Evolutionary conservation across 169 alveolate species (phyloP).

Genomic region (Cyclospora cayetanensis): DNA sequence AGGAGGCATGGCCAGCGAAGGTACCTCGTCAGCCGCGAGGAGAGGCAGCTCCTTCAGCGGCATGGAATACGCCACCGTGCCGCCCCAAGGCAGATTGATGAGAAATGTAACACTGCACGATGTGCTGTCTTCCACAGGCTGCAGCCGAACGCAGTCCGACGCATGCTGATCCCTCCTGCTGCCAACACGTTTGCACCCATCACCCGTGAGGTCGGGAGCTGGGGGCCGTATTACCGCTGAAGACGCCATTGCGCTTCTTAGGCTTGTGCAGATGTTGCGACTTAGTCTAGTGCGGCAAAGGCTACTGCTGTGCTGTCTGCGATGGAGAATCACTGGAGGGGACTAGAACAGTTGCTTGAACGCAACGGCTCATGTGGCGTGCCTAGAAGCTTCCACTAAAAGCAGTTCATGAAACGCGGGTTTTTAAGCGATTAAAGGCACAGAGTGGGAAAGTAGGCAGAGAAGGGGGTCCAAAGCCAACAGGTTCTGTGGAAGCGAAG

Average conservation of each 20-base stretch:
- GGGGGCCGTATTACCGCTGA: background rate
- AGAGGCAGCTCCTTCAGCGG: slow-evolving; percentile 49
- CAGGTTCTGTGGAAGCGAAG: too few species aligned
- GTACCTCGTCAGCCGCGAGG: slow-evolving; percentile 31
- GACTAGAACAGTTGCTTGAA: background rate
- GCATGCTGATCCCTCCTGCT: background rate
- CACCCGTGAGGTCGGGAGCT: background rate
- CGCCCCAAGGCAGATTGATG: slow-evolving; percentile 14
- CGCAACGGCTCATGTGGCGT: background rate
- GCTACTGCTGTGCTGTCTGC: background rate
- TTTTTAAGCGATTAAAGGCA: too few species aligned
- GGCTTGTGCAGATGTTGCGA: too few species aligned
- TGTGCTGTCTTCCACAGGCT: background rate
- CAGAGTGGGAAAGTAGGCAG: too few species aligned
- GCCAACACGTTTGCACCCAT: background rate
- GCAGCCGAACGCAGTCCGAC: background rate
- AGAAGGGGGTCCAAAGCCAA: too few species aligned
- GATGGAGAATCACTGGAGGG: background rate
- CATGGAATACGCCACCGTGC: slow-evolving; percentile 15
- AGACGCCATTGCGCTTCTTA: background rate
- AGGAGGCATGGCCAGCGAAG: background rate
- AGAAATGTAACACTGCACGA: slow-evolving; percentile 18
- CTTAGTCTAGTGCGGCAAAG: too few species aligned
- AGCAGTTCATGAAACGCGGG: too few species aligned
- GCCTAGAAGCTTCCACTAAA: too few species aligned